Evolutionary conservation across 441 rosid genomes (phyloP), one percentile per base, ranked within the genome.

Genomic region (Biscutella laevigata): DNA sequence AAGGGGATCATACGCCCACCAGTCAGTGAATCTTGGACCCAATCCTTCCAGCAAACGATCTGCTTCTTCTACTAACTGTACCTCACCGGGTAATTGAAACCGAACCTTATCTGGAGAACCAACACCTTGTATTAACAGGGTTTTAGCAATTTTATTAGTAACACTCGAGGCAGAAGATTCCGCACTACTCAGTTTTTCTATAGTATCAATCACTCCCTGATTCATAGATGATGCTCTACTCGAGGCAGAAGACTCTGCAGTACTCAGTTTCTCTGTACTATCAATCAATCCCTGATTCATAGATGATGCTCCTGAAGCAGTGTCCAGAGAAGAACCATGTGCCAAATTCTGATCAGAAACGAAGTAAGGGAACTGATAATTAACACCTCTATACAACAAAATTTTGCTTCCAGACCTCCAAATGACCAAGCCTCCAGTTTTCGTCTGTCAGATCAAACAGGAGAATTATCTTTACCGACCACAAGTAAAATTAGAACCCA

Each of bases 1-100:
- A 26, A 79, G 75, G 19, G 99, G 99, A 39, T 88, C 95, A 70
- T 82, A 88, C 17, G 95, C 99, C 99, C 95, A 86, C 97, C 97
- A 88, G 49, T 86, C 97, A 34, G 73, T 70, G 66, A 74, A 92
- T 20, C 99, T 80, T 13, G 99, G 99, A 48, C 97, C 97, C 60
- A 92, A 63, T 53, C 95, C 97, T 44, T 88, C 87, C 63, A 92
- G 75, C 74, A 88, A 76, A 46, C 66, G 53, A 45, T 88, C 90
- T 58, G 84, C 85, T 71, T 92, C 97, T 70, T 78, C 84, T 22
- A 78, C 76, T 56, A 88, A 71, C 45, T 82, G 77, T 41, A 73
- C 86, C 57, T 88, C 97, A 12, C 92, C 95, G 0, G 95, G 95
- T 34, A 84, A 57, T 53, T 77, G 95, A 79, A 84, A 92, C 59